Base-by-base conservation (phyloP, 2,329 filamentous ascomycete genomes). In the Fusarium poae region DNA sequence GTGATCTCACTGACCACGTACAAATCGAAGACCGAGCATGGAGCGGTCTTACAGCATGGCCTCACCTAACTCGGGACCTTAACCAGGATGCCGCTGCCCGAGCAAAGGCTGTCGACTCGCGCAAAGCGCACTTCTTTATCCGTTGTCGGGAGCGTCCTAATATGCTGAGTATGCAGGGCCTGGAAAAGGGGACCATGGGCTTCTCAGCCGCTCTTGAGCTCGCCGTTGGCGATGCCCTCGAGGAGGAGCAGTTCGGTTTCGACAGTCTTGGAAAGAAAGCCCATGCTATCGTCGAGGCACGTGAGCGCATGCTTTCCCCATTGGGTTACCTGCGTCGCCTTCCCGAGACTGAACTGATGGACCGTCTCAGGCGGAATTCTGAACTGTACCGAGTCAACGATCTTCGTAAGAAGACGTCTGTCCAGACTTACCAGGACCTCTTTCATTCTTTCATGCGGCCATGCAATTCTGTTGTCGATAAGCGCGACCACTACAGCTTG, bases 101-200 rank as follows among this genome's bases (percentile, higher is more conserved):
- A 67, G 80, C 79, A 52, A 80, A 80, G 57, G 79, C 79, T 39
- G 78, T 78, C 52, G 81, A 81, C 72, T 82, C 81, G 65, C 80
- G 79, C 62, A 83, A 82, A 57, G 83, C 86, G 58, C 87, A 89
- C 75, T 89, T 88, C 75, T 85, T 86, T 73, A 82, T 87, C 40
- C 83, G 84, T 57, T 88, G 86, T 67, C 82, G 84, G 46, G 89
- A 91, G 74, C 80, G 87, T 23, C 91, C 91, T 40, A 91, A 86
- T 76, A 92, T 92, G 90, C 82, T 92, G 62, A 91, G 88, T 80
- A 89, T 90, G 82, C 88, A 91, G 68, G 91, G 90, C 5, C 78
- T 91, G 32, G 91, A 93, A 75, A 89, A 89, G 75, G 91, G 91
- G 42, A 91, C 89, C 20, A 83, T 92, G 74, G 91, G 91, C 54